Conservation (phyloP, 2,329 filamentous ascomycete species). For the Aureobasidium mangrovei region DNA sequence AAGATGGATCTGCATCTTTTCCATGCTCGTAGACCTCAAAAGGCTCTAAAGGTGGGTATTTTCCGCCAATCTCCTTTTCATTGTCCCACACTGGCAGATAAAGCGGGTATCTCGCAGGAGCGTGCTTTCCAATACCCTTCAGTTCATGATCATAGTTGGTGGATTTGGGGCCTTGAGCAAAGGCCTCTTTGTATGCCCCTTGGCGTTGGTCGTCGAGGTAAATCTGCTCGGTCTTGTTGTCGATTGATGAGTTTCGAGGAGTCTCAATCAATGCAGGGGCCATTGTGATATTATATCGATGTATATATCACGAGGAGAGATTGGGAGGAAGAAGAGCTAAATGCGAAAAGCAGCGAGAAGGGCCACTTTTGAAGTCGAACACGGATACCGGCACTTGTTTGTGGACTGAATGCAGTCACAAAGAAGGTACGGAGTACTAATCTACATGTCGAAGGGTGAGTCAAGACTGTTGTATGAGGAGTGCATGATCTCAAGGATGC, state of each 20-base stretch:
- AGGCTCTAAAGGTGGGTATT: constrained; percentile 55
- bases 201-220: constrained; percentile 4
- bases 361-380: background rate
- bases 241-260: constrained; percentile 18
- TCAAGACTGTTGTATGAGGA: no score
- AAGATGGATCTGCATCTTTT: constrained; percentile 61
- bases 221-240: constrained; percentile 19
- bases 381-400: background rate
- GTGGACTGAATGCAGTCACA: background rate
- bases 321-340: background rate
- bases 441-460: no score
- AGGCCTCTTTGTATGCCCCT: constrained; percentile 35
- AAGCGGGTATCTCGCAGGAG: constrained; percentile 56
- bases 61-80: constrained; percentile 19
- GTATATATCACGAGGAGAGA: background rate
- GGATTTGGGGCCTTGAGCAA: constrained; percentile 32
- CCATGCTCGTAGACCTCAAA: constrained; percentile 70
- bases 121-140: constrained; percentile 44
- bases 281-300: constrained; percentile 23
- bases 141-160: constrained; percentile 45
- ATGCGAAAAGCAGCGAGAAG: background rate
- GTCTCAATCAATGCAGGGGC: constrained; percentile 37
- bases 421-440: background rate
- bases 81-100: constrained; percentile 42
- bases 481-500: no score